Conservation (phyloP, 768 basidiomycete species). For the Amanita pallidorosea region DNA sequence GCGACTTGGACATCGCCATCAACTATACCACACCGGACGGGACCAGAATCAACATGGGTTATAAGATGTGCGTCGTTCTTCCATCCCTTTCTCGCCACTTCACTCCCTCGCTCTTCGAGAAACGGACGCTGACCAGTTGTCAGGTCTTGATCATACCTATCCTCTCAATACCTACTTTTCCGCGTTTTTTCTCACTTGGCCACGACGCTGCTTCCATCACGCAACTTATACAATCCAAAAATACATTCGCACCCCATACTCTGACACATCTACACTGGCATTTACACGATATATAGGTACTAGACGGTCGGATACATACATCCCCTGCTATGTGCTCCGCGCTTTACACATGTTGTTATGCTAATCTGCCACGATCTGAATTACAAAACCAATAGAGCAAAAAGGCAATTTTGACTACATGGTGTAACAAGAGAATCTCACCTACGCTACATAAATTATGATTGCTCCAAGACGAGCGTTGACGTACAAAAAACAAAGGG, state of each 20-base stretch:
- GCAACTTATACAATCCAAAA: background rate
- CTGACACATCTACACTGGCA: background rate
- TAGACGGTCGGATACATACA: background rate
- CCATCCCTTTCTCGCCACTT: constrained; percentile 14
- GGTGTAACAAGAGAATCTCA: too few relatives aligned
- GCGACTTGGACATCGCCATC: constrained; percentile 88
- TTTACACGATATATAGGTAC: constrained; percentile 1
- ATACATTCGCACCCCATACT: background rate
- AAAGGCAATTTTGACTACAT: too few relatives aligned
- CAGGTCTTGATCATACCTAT: constrained; percentile 51
- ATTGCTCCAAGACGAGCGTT: too few relatives aligned
- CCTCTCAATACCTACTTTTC: background rate
- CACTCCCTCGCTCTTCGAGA: constrained; percentile 11
- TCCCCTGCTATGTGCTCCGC: background rate
- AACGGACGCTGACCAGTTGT: constrained; percentile 54
- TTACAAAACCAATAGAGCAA: too few relatives aligned
- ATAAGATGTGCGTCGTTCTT: constrained; percentile 74
- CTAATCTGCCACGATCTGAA: background rate
- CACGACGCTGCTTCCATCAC: background rate
- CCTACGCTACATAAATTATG: too few relatives aligned
- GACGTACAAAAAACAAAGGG: too few relatives aligned
- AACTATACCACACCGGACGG: constrained; percentile 36
- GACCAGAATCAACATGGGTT: constrained; percentile 32
- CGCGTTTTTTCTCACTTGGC: constrained; percentile 8
- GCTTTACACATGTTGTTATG: background rate